These are phyloP conservation scores for Neofusicoccum laricinum DNA, from an alignment of 2,329 filamentous ascomycete species.

Conservation along the genomic window DNA sequence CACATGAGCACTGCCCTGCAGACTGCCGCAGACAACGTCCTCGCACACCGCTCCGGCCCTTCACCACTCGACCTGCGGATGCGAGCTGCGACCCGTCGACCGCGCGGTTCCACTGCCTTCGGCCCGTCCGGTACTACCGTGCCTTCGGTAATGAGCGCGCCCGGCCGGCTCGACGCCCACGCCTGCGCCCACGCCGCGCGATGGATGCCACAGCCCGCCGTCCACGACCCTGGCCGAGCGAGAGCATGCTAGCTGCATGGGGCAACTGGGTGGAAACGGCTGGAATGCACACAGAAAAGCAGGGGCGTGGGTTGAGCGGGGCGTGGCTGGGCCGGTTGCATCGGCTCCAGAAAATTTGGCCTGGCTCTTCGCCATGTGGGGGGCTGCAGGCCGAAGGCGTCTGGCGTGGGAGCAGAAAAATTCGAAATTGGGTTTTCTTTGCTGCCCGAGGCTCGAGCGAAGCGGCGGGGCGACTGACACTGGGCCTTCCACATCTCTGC, in stretches of 20 bases:
- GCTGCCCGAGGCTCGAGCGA: constrained; percentile 12
- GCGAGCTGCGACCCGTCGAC: background rate
- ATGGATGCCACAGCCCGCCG: background rate
- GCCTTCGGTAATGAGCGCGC: background rate
- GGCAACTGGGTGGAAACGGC: constrained; percentile 3
- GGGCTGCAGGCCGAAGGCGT: background rate
- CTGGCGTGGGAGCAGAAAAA: background rate
- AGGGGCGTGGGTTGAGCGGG: background rate
- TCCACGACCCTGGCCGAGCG: background rate
- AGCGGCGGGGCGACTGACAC: background rate
- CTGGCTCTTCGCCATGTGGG: background rate
- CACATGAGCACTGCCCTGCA: constrained; percentile 4
- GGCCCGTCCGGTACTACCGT: background rate
- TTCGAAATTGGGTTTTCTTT: background rate
- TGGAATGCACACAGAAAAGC: constrained; percentile 3
- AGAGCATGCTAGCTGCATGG: background rate
- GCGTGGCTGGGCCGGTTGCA: constrained; percentile 4
- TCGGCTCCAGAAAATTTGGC: constrained; percentile 3
- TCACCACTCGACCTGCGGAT: background rate
- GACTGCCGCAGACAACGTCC: background rate
- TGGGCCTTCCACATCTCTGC: constrained; percentile 1
- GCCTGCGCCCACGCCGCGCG: background rate
- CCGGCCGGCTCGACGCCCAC: background rate
- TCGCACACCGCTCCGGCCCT: constrained; percentile 11
- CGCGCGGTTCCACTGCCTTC: constrained; percentile 2